phyloP scores from a whole-genome alignment of 1,284 basidiomycete species.

The Fomitiporia mediterranea region DNA sequence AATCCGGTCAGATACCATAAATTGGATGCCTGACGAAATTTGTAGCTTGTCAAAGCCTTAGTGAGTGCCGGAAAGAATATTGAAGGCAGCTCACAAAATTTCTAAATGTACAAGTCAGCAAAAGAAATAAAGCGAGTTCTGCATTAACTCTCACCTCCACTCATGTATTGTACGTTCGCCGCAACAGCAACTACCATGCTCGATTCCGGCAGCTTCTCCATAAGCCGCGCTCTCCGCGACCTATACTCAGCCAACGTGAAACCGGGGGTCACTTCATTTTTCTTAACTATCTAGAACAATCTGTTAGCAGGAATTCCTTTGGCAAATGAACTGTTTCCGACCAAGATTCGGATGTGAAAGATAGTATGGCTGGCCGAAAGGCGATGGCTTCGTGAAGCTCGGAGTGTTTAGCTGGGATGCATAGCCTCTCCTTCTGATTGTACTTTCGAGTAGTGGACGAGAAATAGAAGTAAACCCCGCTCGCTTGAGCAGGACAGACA shows the following conservation, averaged over 20 bases:
- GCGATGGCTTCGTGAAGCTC: constrained; percentile 50
- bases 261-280: constrained; percentile 80
- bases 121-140: constrained; percentile 6
- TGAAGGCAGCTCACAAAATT: constrained; percentile 42
- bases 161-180: constrained; percentile 84
- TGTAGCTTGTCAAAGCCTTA: constrained; percentile 63
- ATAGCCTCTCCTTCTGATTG: constrained; percentile 24
- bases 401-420: constrained; percentile 31
- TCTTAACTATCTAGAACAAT: constrained; percentile 36
- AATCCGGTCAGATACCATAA: constrained; percentile 96
- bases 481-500: background rate
- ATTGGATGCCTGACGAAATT: constrained; percentile 90
- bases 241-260: constrained; percentile 84
- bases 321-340: constrained; percentile 28
- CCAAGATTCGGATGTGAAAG: constrained; percentile 78
- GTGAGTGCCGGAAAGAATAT: background rate
- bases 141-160: constrained; percentile 55
- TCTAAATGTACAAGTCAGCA: constrained; percentile 28
- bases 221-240: constrained; percentile 63
- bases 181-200: constrained; percentile 79
- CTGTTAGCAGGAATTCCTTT: constrained; percentile 19
- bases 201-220: constrained; percentile 74
- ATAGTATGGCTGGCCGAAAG: constrained; percentile 73
- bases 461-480: background rate
- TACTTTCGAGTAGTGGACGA: background rate